A percentile compares a stretch with the other conserved stretches of the same genome.
Evolutionary conservation across 1,284 basidiomycete genomes (phyloP).

Genomic region (Ustilago trichophora): DNA sequence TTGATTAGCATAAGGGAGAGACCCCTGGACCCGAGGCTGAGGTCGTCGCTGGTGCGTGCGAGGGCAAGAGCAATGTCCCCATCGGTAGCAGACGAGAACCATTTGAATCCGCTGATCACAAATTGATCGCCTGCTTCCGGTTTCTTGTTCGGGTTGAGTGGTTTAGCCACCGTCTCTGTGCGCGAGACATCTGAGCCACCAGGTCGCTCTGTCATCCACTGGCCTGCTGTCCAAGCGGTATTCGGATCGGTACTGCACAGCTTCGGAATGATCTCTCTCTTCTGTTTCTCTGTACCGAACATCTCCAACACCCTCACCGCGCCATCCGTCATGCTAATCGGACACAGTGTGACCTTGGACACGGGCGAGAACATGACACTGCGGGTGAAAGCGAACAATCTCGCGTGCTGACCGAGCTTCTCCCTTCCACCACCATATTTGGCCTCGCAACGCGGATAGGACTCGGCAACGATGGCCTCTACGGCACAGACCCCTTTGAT

Average conservation of each 20-base stretch:
- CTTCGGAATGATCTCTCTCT: constrained; percentile 72
- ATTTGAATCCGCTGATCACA: constrained; percentile 53
- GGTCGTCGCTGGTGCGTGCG: constrained; percentile 72
- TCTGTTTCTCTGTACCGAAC: constrained; percentile 73
- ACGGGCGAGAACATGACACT: constrained; percentile 43
- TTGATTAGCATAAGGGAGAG: constrained; percentile 72
- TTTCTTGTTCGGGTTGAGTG: constrained; percentile 38
- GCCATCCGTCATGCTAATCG: constrained; percentile 79
- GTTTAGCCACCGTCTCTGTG: constrained; percentile 75
- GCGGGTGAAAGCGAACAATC: constrained; percentile 38
- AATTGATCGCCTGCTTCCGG: constrained; percentile 68
- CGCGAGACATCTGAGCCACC: constrained; percentile 81
- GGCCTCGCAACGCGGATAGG: constrained; percentile 18
- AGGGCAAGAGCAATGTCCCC: constrained; percentile 77
- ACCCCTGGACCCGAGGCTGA: constrained; percentile 65
- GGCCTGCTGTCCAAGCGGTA: constrained; percentile 77
- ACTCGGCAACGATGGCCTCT: constrained; percentile 45
- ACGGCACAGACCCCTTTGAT: constrained; percentile 30
- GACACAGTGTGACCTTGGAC: constrained; percentile 44
- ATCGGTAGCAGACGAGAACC: constrained; percentile 85
- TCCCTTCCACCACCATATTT: constrained; percentile 26
- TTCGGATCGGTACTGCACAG: constrained; percentile 73
- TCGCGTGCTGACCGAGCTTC: constrained; percentile 21
- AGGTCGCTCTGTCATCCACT: constrained; percentile 74
- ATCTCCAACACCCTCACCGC: constrained; percentile 77